These are phyloP conservation scores for Aspergillus sp. DNA, from an alignment of 2,329 filamentous ascomycete species.

Conservation along the genomic window DNA sequence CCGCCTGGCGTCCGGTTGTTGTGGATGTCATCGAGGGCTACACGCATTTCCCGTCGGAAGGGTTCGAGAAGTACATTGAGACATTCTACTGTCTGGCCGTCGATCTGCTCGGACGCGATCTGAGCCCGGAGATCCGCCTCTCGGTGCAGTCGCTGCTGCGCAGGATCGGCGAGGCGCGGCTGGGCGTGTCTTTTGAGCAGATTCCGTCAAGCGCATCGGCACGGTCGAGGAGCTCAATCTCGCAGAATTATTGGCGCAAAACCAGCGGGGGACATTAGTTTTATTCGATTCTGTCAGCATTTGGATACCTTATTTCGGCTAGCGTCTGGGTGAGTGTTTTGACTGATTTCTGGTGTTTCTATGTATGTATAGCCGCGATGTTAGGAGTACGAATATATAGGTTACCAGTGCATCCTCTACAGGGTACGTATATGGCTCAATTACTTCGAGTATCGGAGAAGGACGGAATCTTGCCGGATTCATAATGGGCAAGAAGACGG, in stretches of 20 bases:
- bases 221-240: conserved; percentile 28
- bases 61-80: conserved; percentile 69
- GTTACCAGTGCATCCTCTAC: not conserved
- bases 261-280: conserved; percentile 19
- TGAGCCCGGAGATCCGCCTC: conserved; percentile 67
- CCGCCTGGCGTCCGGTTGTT: conserved; percentile 94
- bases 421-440: not conserved
- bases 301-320: conserved; percentile 20
- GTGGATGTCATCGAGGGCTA: conserved; percentile 95
- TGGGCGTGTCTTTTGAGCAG: conserved; percentile 37
- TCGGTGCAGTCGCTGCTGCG: conserved; percentile 69
- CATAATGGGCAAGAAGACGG: conserved; percentile 67
- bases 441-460: conserved; percentile 24
- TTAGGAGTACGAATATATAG: not conserved
- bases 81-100: conserved; percentile 81
- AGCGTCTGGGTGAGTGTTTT: conserved; percentile 8
- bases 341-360: too few relatives aligned
- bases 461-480: conserved; percentile 28
- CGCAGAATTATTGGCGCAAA: conserved; percentile 20
- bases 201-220: conserved; percentile 19
- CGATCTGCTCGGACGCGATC: conserved; percentile 71
- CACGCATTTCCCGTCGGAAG: conserved; percentile 66
- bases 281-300: conserved; percentile 9
- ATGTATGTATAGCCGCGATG: too few relatives aligned
- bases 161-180: conserved; percentile 68